Evolutionary conservation across 495 filamentous ascomycete genomes (phyloP), one percentile per base, ranked within the genome.

Genomic region (Pseudomonodictys pantanalensis): DNA sequence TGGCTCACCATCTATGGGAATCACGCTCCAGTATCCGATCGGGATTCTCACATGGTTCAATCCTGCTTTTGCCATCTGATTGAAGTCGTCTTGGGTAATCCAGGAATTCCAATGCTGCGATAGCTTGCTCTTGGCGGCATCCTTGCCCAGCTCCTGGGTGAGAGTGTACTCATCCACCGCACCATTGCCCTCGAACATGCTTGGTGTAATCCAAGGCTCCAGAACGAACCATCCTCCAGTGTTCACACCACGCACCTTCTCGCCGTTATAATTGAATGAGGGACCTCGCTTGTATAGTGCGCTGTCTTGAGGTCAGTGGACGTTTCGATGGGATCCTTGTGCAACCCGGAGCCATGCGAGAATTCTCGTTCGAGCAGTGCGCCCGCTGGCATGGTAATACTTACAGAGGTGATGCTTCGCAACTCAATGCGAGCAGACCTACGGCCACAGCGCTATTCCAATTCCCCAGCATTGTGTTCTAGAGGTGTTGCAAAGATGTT

Each of bases 1-100:
- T 9, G 86, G 86, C 43, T 90, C 86, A 28, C 78, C 83, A 17
- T 76, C 62, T 5, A 81, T 54, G 2, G 81, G 81, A 17, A 73
- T 74, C 17, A 88, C 70, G 30, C 86, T 84, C 88, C 88, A 92
- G 69, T 91, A 91, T 15, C 88, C 88, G 52, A 92, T 79, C 2
- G 88, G 88, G 51, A 92, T 91, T 51, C 88, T 78, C 33, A 91
- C 86, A 52, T 88, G 85, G 70, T 90, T 91, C 60, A 91, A 68
- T 12, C 89, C 88, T 2, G 79, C 74, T 4, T 69, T 68, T 12
- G 81, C 81, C 47, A 92, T 91, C 47, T 84, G 75, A 6, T 76
- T 69, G 64, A 92, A 87, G 69, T 92, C 88, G 35, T 71, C 77
- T 60, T 82, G 71, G 5, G 83, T 86, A 66, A 91, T 84, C 75